Base-by-base conservation (phyloP, 1,139 yeast genomes). In the Blastobotrys apis region DNA sequence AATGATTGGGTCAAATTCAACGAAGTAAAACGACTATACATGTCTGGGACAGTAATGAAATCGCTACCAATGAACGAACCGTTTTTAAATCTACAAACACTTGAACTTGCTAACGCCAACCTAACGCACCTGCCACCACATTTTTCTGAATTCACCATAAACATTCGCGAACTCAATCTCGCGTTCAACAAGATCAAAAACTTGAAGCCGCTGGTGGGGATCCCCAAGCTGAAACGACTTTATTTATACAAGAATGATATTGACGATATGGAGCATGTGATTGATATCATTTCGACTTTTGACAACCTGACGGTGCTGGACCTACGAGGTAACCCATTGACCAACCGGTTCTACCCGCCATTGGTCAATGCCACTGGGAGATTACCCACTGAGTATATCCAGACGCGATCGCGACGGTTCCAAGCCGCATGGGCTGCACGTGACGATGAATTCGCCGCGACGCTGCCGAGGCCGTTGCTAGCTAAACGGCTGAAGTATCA, bases 151-250 rank as follows among this genome's bases (percentile, higher is more conserved):
- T 44, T 51, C 33, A 52, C 55, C 22, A 53, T 60, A 35, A 64
- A 65, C 44, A 45, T 65, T 22, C 57, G 69, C 5, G 65, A 62
- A 22, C 51, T 65, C 20, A 62, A 65, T 43, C 47, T 64, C 29
- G 56, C 65, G n/a, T 56, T 61, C 49, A 65, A 65, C 49, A 45
- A 52, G 43, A 39, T 65, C 2, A 27, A 45, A 10, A 59, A 56
- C 37, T 43, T 64, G 6, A 31, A 50, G 2, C 57, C 63, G 10
- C 44, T 65, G 26, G 47, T 48, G 34, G 53, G 52, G 15, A 57
- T 65, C 13, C 59, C 59, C 12, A 53, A 58, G 42, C 55, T 65
- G 39, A 52, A 55, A 15, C 54, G 59, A 13, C 44, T 65, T 25
- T 60, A 56, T 44, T 41, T 64, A 29, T 54, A 53, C 33, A 58